phyloP scores from a whole-genome alignment of 306 rosid species.

The Neltuma alba region DNA sequence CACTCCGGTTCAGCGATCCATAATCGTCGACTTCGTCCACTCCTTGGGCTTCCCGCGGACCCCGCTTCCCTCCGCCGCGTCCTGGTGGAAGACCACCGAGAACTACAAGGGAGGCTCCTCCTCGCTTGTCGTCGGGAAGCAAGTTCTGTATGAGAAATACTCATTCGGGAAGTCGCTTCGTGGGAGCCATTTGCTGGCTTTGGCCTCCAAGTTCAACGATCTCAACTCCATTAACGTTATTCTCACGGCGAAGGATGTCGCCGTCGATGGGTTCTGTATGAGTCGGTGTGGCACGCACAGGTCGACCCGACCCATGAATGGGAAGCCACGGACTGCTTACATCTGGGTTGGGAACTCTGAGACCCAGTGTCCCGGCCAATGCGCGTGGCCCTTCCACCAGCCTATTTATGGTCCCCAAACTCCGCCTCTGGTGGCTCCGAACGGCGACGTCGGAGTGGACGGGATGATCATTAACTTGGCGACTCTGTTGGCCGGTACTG shows the following conservation, averaged over 20 bases:
- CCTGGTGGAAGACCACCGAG: conserved; percentile 86
- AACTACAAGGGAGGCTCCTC: conserved; percentile 67
- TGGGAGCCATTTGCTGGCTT: conserved; percentile 40
- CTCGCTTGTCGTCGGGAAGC: conserved; percentile 60
- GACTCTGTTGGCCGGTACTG: conserved; percentile 78
- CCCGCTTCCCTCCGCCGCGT: conserved; percentile 50
- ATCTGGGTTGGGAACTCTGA: conserved; percentile 87
- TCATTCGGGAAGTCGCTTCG: conserved; percentile 64
- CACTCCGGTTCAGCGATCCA: conserved; percentile 69
- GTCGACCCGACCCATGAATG: conserved; percentile 34
- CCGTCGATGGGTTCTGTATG: conserved; percentile 68
- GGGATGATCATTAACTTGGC: conserved; percentile 84
- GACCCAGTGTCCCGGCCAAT: conserved; percentile 84
- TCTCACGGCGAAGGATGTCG: conserved; percentile 68
- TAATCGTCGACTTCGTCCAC: conserved; percentile 66
- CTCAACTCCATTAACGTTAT: conserved; percentile 54
- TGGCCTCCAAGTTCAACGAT: conserved; percentile 47
- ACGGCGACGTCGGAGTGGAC: conserved; percentile 83
- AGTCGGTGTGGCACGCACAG: conserved; percentile 76
- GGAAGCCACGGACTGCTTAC: conserved; percentile 47
- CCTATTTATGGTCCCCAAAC: conserved; percentile 87
- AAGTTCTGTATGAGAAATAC: conserved; percentile 52
- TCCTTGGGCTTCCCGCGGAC: conserved; percentile 39
- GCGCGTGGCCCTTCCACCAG: conserved; percentile 91
- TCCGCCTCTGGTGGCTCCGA: conserved; percentile 69